Base-by-base conservation (phyloP, 2,329 filamentous ascomycete species). In the Pezicula carpinea region DNA sequence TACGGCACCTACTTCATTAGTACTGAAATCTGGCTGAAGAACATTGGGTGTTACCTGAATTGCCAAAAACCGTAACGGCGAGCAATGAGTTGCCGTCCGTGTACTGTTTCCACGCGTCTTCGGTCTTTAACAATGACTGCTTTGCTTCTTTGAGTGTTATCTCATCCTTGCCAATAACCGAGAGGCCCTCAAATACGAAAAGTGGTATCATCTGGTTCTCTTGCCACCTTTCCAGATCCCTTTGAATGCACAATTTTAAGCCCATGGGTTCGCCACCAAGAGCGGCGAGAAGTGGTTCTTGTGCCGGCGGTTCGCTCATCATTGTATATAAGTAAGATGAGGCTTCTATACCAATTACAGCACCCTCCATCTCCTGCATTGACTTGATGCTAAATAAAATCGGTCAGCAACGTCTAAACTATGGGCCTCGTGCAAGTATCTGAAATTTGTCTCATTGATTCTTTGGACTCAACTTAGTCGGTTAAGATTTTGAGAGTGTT, bases 151-250 rank as follows among this genome's bases (percentile, higher is more conserved):
- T 77, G 46, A 85, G 75, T 19, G 82, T 73, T 50, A 83, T 75
- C 39, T 87, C 82, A 59, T 91, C 84, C 60, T 87, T 85, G 48
- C 86, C 87, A 33, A 83, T 82, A 51, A 90, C 78, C 33, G 89
- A 82, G 59, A 96, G 80, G 31, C 93, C 93, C 65, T 92, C 88
- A 68, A 99, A 99, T 43, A 99, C 77, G 66, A 99, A 97, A 53
- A 95, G 72, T 2, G 88, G 88, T n/a, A 74, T 80, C 44, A 95
- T 84, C 17, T 80, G 79, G 59, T 83, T 72, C 39, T 77, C 76
- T 51, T 81, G 79, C 75, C 93, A 89, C 49, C 74, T 73, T 50
- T 86, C 77, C 23, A 99, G 73, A 58, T 95, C 88, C 43, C 79
- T 76, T 63, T 88, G 81, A 53, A 99, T 85, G 60, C 86, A 85